Evolutionary conservation across 2,329 filamentous ascomycete species (phyloP).

Genomic region (Xylariaceae sp.): DNA sequence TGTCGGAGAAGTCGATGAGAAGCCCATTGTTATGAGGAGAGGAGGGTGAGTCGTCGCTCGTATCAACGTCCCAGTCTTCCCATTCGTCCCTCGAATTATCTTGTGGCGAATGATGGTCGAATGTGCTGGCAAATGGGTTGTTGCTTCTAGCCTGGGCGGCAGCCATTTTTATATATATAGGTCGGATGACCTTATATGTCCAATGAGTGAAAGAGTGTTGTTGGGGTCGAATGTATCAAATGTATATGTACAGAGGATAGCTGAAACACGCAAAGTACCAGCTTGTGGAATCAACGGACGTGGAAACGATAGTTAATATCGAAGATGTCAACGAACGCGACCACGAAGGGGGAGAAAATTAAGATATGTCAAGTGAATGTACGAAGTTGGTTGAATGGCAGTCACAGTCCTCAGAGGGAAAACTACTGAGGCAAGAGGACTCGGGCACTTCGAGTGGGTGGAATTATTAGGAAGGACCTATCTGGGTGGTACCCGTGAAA

Average conservation of each 20-base stretch:
- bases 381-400: too few relatives aligned
- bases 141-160: conserved; percentile 15
- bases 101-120: conserved; percentile 12
- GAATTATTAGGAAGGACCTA: conserved; percentile 1
- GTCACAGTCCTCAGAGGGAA: conserved; percentile 2
- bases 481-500: conserved; percentile 8
- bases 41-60: conserved; percentile 19
- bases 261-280: conserved; percentile 26
- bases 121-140: conserved; percentile 18
- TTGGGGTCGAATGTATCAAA: too few relatives aligned
- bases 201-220: too few relatives aligned
- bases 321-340: conserved; percentile 1
- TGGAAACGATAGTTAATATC: neutral
- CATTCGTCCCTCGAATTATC: conserved; percentile 27
- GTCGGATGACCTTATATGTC: too few relatives aligned
- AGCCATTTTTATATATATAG: conserved; percentile 22
- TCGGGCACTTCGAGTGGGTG: too few relatives aligned
- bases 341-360: neutral
- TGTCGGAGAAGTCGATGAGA: conserved; percentile 23
- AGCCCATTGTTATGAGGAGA: conserved; percentile 15
- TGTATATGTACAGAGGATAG: conserved; percentile 13
- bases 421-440: neutral
- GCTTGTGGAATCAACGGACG: conserved; percentile 21
- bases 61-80: conserved; percentile 31
- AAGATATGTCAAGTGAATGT: neutral